Base-by-base conservation (phyloP, 306 rosid genomes). In the Cicer judaicum region DNA sequence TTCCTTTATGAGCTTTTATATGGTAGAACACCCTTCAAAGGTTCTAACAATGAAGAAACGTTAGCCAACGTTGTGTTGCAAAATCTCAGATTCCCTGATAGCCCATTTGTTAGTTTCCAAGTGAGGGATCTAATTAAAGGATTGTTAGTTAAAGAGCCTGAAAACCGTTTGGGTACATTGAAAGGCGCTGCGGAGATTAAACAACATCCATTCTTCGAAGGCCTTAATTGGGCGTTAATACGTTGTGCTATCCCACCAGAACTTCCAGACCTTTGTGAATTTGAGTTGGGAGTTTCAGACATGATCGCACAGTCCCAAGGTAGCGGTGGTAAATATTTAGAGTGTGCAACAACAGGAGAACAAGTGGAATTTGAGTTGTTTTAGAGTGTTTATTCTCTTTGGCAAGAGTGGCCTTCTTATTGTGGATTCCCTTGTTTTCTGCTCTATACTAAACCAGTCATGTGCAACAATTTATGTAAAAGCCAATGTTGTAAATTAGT, bases 181-280 rank as follows among this genome's bases (percentile, higher is more conserved):
- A 89, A 87, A 86, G 97, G 97, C 1, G 90, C 97, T 1, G 97
- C 93, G 5, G 97, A 92, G 86, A 89, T 92, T 40, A 92, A 92
- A 79, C 93, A 87, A 57, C 97, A 92, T 60, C 97, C 96, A 1
- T 92, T 92, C 88, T 92, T 92, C 4, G 93, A 89, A 77, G 96
- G 96, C 72, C 78, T 92, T 76, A 92, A 89, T 78, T 92, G 97
- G 97, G 97, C 97, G 1, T 78, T 92, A 69, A 92, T 92, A 70
- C 91, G 97, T 2, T 89, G 96, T 39, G 82, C 96, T 10, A 64
- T 78, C 76, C 97, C 97, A 1, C 97, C 97, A 0, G 97, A 89
- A 82, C 64, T 88, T 68, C 97, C 97, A 0, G 93, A 88, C 21
- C 81, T 85, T 10, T 82, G 79, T 14, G 96, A 92, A 47, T 79